Conservation (phyloP, 768 basidiomycete species). For the Podaxis sp. region DNA sequence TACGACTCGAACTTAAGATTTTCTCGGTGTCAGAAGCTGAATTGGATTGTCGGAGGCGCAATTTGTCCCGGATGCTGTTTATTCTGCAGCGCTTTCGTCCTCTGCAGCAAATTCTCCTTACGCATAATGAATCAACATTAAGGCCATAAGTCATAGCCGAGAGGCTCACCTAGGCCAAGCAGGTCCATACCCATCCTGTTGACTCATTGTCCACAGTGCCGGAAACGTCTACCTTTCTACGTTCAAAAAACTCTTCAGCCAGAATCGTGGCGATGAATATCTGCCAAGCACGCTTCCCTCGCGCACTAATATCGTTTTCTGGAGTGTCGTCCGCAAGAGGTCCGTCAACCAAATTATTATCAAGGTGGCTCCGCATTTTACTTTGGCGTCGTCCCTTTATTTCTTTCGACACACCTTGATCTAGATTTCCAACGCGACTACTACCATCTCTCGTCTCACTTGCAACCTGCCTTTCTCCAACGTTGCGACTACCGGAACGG, state of each 20-base stretch:
- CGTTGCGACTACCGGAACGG: slow-evolving; percentile 43
- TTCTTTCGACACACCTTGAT: not conserved
- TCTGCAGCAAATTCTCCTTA: slow-evolving; percentile 52
- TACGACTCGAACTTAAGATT: no score
- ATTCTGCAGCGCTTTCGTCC: slow-evolving; percentile 55
- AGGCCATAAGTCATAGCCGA: slow-evolving; percentile 2
- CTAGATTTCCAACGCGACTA: slow-evolving; percentile 56
- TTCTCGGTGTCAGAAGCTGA: no score
- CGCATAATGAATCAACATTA: not conserved
- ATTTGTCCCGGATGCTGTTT: slow-evolving; percentile 59
- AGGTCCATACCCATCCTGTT: slow-evolving; percentile 35
- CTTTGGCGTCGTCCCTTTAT: not conserved
- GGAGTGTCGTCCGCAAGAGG: not conserved
- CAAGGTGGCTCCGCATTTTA: not conserved
- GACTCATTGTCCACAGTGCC: not conserved
- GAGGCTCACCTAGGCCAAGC: slow-evolving; percentile 58
- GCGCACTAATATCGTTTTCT: not conserved
- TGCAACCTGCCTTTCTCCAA: slow-evolving; percentile 55
- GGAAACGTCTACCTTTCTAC: not conserved
- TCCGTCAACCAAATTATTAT: not conserved
- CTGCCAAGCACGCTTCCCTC: not conserved
- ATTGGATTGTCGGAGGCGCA: slow-evolving; percentile 29
- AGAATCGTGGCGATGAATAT: not conserved
- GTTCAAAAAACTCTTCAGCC: not conserved
- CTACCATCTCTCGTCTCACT: slow-evolving; percentile 38